phyloP scores from a whole-genome alignment of 108 stramenopile genomes.

The Seminavis robusta region DNA sequence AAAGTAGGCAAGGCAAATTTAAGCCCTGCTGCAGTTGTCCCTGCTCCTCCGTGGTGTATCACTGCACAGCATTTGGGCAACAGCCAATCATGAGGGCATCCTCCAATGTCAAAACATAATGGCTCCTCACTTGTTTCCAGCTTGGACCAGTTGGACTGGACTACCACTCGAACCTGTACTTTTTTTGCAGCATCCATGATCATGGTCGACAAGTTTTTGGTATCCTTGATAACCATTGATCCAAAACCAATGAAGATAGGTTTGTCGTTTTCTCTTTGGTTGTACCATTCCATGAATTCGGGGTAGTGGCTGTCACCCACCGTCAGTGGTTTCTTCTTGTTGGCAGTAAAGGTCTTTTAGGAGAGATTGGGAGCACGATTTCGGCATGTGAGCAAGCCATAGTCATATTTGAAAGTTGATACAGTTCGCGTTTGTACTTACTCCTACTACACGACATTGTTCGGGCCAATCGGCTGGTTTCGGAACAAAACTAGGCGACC shows the following conservation, averaged over 20 bases:
- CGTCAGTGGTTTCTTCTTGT: too few species aligned
- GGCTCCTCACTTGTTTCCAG: constrained; percentile 59
- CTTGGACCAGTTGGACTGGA: constrained; percentile 67
- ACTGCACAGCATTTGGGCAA: constrained; percentile 67
- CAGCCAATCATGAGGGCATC: constrained; percentile 77
- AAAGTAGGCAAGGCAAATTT: constrained; percentile 65
- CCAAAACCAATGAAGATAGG: constrained; percentile 79
- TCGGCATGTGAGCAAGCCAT: too few species aligned
- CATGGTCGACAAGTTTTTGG: constrained; percentile 33
- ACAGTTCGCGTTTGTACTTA: too few species aligned
- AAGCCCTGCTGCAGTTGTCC: constrained; percentile 76
- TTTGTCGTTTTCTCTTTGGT: constrained; percentile 26
- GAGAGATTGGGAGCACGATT: too few species aligned
- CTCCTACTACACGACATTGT: constrained; percentile 75
- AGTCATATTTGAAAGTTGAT: too few species aligned
- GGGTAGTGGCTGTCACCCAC: too few species aligned
- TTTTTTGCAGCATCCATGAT: constrained; percentile 49
- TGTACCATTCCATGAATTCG: too few species aligned
- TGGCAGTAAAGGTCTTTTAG: too few species aligned
- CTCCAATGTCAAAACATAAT: constrained; percentile 57
- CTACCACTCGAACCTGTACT: constrained; percentile 43
- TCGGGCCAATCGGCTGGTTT: constrained; percentile 86
- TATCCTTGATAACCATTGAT: constrained; percentile 65
- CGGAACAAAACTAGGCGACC: constrained; percentile 73
- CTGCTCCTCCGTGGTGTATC: constrained; percentile 86